Percentiles rank a stretch among this genome's conserved stretches.
These are phyloP conservation scores for Boletales sp. DNA, from an alignment of 768 basidiomycete species.

Conservation along the genomic window DNA sequence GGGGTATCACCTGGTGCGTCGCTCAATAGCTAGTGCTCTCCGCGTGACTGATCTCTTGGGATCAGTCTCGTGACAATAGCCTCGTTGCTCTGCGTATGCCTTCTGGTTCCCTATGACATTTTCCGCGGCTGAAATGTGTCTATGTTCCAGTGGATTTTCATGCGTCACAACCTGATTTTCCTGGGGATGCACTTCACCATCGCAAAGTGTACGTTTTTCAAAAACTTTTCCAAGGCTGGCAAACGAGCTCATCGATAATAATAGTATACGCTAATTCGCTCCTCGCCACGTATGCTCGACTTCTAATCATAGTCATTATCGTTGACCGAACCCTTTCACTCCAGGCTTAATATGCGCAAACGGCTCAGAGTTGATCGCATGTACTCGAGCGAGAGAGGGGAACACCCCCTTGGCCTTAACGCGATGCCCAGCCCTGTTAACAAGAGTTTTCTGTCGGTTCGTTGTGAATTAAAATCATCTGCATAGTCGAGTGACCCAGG, in stretches of 20 bases:
- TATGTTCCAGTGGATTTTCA: conserved; percentile 24
- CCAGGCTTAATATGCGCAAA: conserved; percentile 31
- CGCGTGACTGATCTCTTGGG: neutral
- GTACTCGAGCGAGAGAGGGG: conserved; percentile 25
- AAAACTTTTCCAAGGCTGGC: too few relatives aligned
- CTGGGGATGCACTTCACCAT: conserved; percentile 34
- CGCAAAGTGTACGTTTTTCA: conserved; percentile 25
- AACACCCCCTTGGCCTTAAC: conserved; percentile 8
- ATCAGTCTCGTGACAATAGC: conserved; percentile 30
- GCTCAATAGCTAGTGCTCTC: neutral
- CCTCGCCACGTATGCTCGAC: conserved; percentile 29
- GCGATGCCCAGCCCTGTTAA: conserved; percentile 14
- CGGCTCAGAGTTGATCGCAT: conserved; percentile 24
- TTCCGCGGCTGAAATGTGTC: neutral
- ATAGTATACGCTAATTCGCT: conserved; percentile 33
- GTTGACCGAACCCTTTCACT: neutral
- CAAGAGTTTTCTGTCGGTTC: conserved; percentile 23
- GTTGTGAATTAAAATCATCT: neutral
- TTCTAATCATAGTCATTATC: neutral
- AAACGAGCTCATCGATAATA: neutral
- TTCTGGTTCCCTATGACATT: neutral
- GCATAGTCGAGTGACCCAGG: neutral
- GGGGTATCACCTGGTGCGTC: conserved; percentile 42
- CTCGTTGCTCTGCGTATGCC: conserved; percentile 31
- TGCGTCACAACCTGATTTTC: conserved; percentile 36